These are phyloP conservation scores for Dioszegia hungarica DNA, from an alignment of 768 basidiomycete genomes.

Conservation along the genomic window DNA sequence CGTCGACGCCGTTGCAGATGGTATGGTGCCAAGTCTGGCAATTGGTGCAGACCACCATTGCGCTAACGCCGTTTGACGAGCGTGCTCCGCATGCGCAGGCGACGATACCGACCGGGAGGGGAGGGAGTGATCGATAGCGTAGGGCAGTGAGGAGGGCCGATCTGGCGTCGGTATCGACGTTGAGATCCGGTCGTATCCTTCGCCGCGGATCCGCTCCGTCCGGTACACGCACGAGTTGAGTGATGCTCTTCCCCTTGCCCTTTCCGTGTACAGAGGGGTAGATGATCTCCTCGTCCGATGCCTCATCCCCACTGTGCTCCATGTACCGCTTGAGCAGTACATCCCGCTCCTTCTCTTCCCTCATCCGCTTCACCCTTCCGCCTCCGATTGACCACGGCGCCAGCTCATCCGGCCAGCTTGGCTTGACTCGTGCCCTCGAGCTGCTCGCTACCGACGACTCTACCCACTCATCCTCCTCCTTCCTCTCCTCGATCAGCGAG, in stretches of 20 bases:
- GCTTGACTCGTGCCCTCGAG: conserved; percentile 18
- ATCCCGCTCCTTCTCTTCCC: conserved; percentile 25
- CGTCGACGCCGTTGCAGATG: conserved; percentile 31
- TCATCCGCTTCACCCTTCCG: conserved; percentile 5
- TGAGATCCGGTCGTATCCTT: not conserved
- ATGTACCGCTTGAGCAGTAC: conserved; percentile 28
- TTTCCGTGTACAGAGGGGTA: conserved; percentile 9
- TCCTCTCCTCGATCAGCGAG: conserved; percentile 25
- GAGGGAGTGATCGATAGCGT: conserved; percentile 22
- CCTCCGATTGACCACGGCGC: conserved; percentile 37
- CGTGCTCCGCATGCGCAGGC: conserved; percentile 28
- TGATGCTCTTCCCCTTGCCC: conserved; percentile 35
- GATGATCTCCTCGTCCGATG: conserved; percentile 27
- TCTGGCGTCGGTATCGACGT: conserved; percentile 24
- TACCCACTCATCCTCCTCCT: conserved; percentile 28
- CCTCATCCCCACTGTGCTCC: conserved; percentile 32
- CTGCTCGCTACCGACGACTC: conserved; percentile 19
- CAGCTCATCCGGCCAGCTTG: conserved; percentile 35
- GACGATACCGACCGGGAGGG: conserved; percentile 21
- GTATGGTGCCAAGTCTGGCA: conserved; percentile 43
- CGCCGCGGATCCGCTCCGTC: conserved; percentile 1
- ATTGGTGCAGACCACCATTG: conserved; percentile 31
- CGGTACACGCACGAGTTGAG: conserved; percentile 10
- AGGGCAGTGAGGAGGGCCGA: conserved; percentile 28
- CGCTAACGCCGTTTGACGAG: conserved; percentile 17